Evolutionary conservation across 1,284 basidiomycete genomes (phyloP).

Genomic region (Dichomitus squalens): DNA sequence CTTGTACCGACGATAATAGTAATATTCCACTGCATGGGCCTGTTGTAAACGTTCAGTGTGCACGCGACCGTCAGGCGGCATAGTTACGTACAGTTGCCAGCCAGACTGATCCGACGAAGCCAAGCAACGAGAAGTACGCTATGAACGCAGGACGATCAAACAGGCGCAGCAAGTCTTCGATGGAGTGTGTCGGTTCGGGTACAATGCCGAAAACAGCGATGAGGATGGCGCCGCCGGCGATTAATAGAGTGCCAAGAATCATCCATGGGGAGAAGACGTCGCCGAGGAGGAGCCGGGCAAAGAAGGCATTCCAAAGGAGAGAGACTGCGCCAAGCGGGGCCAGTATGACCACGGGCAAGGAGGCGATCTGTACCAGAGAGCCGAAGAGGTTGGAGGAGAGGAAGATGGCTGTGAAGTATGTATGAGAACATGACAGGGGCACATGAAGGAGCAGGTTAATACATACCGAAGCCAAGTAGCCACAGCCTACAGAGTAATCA

Average conservation of each 20-base stretch:
- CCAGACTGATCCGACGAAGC: constrained; percentile 60
- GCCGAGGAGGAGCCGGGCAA: constrained; percentile 84
- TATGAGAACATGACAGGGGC: constrained; percentile 10
- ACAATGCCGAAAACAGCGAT: constrained; percentile 94
- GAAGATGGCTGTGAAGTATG: constrained; percentile 59
- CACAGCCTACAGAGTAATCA: constrained; percentile 57
- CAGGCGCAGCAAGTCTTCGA: constrained; percentile 84
- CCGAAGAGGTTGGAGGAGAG: constrained; percentile 89
- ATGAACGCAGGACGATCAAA: constrained; percentile 83
- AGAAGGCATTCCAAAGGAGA: constrained; percentile 94
- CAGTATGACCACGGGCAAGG: constrained; percentile 90
- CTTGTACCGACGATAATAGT: constrained; percentile 36
- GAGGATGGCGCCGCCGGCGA: constrained; percentile 87
- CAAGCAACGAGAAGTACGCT: constrained; percentile 79
- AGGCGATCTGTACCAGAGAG: constrained; percentile 94
- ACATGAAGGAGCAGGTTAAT: not conserved
- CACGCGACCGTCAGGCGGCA: constrained; percentile 2
- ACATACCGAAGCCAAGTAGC: constrained; percentile 77
- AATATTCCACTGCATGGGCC: constrained; percentile 63
- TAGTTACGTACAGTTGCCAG: constrained; percentile 59
- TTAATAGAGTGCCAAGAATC: constrained; percentile 84
- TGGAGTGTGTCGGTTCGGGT: constrained; percentile 85
- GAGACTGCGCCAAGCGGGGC: constrained; percentile 93
- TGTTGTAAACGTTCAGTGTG: constrained; percentile 28
- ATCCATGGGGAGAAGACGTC: constrained; percentile 88